These are phyloP conservation scores for Stygiomarasmius scandens DNA, from an alignment of 1,284 basidiomycete genomes.

Conservation along the genomic window DNA sequence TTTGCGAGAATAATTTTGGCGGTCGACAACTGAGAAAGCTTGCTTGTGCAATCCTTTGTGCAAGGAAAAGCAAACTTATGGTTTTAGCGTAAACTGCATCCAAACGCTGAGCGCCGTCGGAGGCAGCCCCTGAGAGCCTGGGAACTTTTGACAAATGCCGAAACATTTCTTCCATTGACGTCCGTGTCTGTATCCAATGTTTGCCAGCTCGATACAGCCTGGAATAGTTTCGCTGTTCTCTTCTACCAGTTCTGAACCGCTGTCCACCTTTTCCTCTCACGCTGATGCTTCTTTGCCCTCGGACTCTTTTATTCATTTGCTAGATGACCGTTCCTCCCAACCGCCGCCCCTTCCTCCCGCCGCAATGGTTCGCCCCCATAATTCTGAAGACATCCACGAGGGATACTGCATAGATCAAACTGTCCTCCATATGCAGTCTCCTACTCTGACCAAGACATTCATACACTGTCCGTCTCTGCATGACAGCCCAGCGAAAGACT, in stretches of 20 bases:
- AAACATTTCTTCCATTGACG: not conserved
- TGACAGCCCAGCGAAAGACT: conserved; percentile 27
- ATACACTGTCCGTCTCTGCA: conserved; percentile 59
- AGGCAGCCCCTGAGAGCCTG: no score
- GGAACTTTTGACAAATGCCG: not conserved
- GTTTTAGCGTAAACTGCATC: no score
- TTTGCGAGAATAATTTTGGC: no score
- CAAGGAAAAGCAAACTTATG: no score
- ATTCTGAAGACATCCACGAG: conserved; percentile 24
- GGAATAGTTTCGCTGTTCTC: conserved; percentile 76
- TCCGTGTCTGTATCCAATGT: conserved; percentile 38
- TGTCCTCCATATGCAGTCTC: conserved; percentile 85
- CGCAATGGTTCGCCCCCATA: conserved; percentile 43
- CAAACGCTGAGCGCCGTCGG: no score
- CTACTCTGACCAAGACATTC: conserved; percentile 68
- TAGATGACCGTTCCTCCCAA: conserved; percentile 62
- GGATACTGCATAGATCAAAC: conserved; percentile 54
- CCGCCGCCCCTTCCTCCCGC: conserved; percentile 52
- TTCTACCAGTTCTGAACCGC: conserved; percentile 66
- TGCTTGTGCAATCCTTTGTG: no score
- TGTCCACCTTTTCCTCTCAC: conserved; percentile 59
- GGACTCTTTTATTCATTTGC: conserved; percentile 68
- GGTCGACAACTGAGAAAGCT: no score
- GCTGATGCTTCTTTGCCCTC: conserved; percentile 56
- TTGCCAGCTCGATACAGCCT: conserved; percentile 62